Conservation (phyloP, 495 filamentous ascomycete species). For the Clohesyomyces aquaticus region DNA sequence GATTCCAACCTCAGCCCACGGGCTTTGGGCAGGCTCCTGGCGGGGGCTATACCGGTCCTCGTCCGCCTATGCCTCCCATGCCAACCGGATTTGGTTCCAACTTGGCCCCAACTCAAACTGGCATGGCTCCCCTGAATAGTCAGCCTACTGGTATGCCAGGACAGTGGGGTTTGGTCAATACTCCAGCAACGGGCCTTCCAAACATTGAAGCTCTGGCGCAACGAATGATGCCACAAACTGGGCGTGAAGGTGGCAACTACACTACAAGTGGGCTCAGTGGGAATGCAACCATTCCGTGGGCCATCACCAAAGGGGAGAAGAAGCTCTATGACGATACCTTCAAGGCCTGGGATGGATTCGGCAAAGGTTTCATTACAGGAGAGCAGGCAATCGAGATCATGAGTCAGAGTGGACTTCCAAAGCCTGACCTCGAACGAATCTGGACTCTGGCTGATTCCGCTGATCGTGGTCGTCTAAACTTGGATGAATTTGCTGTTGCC, state of each 20-base stretch:
- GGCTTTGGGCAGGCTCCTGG: constrained; percentile 59
- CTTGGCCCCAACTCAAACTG: constrained; percentile 68
- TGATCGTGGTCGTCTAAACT: constrained; percentile 90
- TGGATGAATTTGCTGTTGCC: constrained; percentile 97
- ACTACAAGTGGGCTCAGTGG: constrained; percentile 87
- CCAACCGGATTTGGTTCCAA: constrained; percentile 74
- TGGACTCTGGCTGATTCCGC: constrained; percentile 95
- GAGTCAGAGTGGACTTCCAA: constrained; percentile 90
- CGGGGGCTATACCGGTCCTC: constrained; percentile 71
- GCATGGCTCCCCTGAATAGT: constrained; percentile 70
- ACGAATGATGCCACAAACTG: constrained; percentile 97
- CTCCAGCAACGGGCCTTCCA: constrained; percentile 83
- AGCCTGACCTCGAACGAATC: constrained; percentile 83
- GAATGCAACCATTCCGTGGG: constrained; percentile 96
- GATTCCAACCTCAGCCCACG: constrained; percentile 45
- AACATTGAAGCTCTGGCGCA: constrained; percentile 92
- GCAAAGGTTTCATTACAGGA: constrained; percentile 90
- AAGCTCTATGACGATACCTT: constrained; percentile 95
- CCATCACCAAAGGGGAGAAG: constrained; percentile 98
- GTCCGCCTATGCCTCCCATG: constrained; percentile 94
- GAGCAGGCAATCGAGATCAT: constrained; percentile 97
- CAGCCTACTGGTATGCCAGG: constrained; percentile 97
- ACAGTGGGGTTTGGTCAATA: constrained; percentile 97
- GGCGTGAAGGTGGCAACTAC: constrained; percentile 81
- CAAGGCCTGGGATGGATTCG: constrained; percentile 93